Evolutionary conservation across 495 filamentous ascomycete genomes (phyloP), one percentile per base, ranked within the genome.

Genomic region (Cladorrhinum samala): DNA sequence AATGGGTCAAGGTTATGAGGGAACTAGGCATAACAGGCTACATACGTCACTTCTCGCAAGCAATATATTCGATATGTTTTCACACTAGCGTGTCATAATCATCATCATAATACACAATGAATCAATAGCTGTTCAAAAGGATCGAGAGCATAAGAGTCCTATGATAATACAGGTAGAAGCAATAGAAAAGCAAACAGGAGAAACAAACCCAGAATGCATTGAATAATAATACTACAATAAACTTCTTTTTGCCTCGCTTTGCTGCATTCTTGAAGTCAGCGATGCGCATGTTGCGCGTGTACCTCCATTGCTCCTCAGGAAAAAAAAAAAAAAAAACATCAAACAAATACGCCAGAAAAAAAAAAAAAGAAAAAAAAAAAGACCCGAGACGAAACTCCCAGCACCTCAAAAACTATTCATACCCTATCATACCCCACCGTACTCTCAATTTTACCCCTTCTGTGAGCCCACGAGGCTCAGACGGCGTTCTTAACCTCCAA

Each of bases 1-100:
- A 49, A 20, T 39, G 69, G 66, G 27, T 54, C 74, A 41, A 75
- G 68, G 65, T 57, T 79, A 58, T 79, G 68, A 76, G 30, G 16
- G n/a, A 37, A 19, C 17, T 13, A 2, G n/a, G 9, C 6, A 30
- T 38, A 5, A 13, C 18, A 40, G 25, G 27, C 19, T n/a, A n/a
- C n/a, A n/a, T n/a, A n/a, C n/a, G n/a, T n/a, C n/a, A n/a, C n/a
- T n/a, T n/a, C n/a, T n/a, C 0, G 46, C 43, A 23, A 19, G 36
- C 13, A 19, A n/a, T n/a, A n/a, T n/a, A n/a, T n/a, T n/a, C n/a
- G n/a, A n/a, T n/a, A n/a, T n/a, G n/a, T n/a, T n/a, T n/a, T n/a
- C n/a, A n/a, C n/a, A n/a, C n/a, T n/a, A n/a, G n/a, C n/a, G n/a
- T n/a, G n/a, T n/a, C n/a, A n/a, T n/a, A n/a, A n/a, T n/a, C n/a